Conservation (phyloP, 805 yeast genomes). For the Debaryomyces maramus region DNA sequence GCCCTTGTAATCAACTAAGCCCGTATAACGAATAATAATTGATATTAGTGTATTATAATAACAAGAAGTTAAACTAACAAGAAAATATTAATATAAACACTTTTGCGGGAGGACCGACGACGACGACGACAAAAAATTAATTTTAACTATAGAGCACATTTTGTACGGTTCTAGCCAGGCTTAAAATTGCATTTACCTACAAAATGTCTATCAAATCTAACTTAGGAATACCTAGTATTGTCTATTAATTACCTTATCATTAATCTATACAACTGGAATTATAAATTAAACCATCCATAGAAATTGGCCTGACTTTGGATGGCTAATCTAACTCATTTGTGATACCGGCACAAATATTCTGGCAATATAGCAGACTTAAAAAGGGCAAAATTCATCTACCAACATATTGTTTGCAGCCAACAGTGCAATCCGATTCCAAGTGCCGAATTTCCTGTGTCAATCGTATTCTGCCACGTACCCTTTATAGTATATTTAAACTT, state of each 20-base stretch:
- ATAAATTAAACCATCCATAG: not conserved
- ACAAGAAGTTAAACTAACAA: too few species aligned
- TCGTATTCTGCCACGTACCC: too few species aligned
- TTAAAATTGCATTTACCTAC: not conserved
- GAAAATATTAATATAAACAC: not conserved
- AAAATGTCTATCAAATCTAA: not conserved
- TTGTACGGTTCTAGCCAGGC: not conserved
- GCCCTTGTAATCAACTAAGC: too few species aligned
- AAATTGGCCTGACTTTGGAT: too few species aligned
- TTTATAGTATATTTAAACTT: too few species aligned
- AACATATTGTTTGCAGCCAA: too few species aligned
- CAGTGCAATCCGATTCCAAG: too few species aligned
- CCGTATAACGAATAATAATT: not conserved
- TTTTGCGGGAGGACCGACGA: slow-evolving; percentile 15
- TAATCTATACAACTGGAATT: not conserved
- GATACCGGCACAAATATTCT: too few species aligned
- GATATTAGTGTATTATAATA: not conserved
- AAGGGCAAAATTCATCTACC: too few species aligned
- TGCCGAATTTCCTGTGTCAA: too few species aligned
- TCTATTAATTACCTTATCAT: not conserved
- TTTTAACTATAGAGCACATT: not conserved
- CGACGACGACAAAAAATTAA: slow-evolving; percentile 10
- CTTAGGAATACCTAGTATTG: not conserved
- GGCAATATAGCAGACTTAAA: too few species aligned
- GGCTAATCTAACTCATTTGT: too few species aligned